Evolutionary conservation across 1,284 basidiomycete species (phyloP).

Genomic region (Wallemia mellicola): DNA sequence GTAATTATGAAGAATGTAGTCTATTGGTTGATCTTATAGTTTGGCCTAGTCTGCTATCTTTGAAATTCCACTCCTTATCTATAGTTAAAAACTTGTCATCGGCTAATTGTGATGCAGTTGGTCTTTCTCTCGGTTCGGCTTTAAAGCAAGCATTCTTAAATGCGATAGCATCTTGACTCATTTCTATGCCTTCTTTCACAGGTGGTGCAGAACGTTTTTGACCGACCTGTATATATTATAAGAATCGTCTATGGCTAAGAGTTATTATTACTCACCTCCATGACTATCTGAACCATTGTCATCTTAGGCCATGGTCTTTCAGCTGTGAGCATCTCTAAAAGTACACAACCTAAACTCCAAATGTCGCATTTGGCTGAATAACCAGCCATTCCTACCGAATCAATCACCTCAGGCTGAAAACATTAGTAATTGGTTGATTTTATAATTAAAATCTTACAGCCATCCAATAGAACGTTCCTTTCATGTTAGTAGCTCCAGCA

Average conservation of each 20-base stretch:
- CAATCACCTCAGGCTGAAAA: conserved; percentile 48
- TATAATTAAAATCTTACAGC: neutral
- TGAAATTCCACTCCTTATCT: conserved; percentile 39
- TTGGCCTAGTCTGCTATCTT: conserved; percentile 6
- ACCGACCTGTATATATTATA: conserved; percentile 27
- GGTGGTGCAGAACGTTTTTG: conserved; percentile 58
- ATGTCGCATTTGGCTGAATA: conserved; percentile 96
- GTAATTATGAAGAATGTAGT: neutral
- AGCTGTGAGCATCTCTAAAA: conserved; percentile 94
- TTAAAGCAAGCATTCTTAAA: conserved; percentile 75
- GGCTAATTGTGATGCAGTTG: conserved; percentile 50
- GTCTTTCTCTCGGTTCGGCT: conserved; percentile 59
- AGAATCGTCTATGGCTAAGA: neutral
- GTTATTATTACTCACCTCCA: conserved; percentile 29
- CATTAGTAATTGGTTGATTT: neutral
- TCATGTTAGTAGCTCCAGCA: conserved; percentile 57
- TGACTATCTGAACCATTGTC: conserved; percentile 72
- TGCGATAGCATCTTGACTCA: conserved; percentile 47
- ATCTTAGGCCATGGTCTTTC: conserved; percentile 71
- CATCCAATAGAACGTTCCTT: conserved; percentile 75
- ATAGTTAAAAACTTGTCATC: conserved; percentile 43
- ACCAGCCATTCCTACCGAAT: conserved; percentile 18
- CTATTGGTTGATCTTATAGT: neutral
- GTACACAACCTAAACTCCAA: conserved; percentile 91
- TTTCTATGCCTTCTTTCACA: conserved; percentile 45